These are phyloP conservation scores for Papiliotrema laurentii DNA, from an alignment of 1,284 basidiomycete genomes.

Conservation along the genomic window DNA sequence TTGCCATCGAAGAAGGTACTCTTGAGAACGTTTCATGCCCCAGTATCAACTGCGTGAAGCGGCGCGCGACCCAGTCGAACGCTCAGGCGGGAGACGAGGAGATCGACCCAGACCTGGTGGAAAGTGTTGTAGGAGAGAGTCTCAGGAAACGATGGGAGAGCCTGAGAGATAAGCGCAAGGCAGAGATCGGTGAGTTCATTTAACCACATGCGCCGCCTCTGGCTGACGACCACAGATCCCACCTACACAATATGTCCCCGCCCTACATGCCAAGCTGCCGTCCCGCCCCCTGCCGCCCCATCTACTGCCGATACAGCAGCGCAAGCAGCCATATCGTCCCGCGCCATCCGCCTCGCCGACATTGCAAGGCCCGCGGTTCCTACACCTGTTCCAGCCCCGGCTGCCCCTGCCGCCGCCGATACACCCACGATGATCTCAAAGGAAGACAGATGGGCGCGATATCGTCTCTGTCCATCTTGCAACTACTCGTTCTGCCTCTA, in stretches of 20 bases:
- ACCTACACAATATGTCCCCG: constrained; percentile 42
- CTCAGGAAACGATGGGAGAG: constrained; percentile 30
- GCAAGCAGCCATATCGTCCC: constrained; percentile 9
- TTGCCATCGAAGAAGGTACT: constrained; percentile 44
- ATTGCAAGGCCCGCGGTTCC: constrained; percentile 8
- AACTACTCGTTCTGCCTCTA: constrained; percentile 38
- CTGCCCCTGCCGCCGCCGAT: background rate
- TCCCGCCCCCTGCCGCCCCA: constrained; percentile 28
- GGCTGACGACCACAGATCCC: constrained; percentile 27
- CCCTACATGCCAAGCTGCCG: constrained; percentile 43
- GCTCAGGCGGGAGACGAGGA: constrained; percentile 19
- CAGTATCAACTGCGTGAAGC: constrained; percentile 39
- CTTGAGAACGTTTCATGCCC: constrained; percentile 44
- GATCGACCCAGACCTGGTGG: constrained; percentile 62
- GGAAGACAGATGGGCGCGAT: constrained; percentile 39
- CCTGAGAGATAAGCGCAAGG: constrained; percentile 33
- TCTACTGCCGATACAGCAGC: constrained; percentile 5
- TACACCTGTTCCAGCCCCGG: constrained; percentile 1
- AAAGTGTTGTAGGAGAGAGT: constrained; percentile 47
- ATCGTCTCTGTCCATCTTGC: constrained; percentile 34
- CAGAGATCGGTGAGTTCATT: constrained; percentile 35
- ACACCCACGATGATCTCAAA: background rate
- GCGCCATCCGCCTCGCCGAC: constrained; percentile 27
- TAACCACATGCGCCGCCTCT: background rate
- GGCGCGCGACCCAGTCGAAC: constrained; percentile 18